These are phyloP conservation scores for Salix udensis DNA, from an alignment of 345 rosid species.

Conservation along the genomic window DNA sequence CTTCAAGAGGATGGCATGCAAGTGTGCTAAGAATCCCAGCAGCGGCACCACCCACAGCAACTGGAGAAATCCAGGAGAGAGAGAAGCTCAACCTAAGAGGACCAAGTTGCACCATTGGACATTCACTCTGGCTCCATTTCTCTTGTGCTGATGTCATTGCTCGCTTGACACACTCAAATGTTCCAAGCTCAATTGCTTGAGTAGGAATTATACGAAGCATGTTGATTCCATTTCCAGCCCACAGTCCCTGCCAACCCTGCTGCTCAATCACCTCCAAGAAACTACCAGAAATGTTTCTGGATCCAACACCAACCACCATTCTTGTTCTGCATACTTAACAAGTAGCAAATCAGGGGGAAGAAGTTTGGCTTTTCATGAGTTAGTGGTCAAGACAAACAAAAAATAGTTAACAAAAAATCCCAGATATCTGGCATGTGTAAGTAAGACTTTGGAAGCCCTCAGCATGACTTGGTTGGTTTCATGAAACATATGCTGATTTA, in stretches of 20 bases:
- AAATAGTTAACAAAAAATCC: background rate
- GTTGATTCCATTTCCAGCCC: slow-evolving; percentile 97
- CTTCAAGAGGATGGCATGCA: slow-evolving; percentile 97
- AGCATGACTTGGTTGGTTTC: background rate
- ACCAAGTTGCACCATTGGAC: slow-evolving; percentile 63
- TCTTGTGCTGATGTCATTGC: slow-evolving; percentile 65
- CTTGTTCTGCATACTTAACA: slow-evolving; percentile 61
- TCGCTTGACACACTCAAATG: slow-evolving; percentile 91
- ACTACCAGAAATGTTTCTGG: slow-evolving; percentile 82
- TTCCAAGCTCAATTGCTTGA: slow-evolving; percentile 92
- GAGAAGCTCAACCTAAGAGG: slow-evolving; percentile 51
- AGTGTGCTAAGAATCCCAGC: slow-evolving; percentile 91
- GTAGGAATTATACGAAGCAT: slow-evolving; percentile 93
- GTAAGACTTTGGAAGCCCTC: background rate
- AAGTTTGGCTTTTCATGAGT: background rate
- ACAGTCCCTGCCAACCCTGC: slow-evolving; percentile 96
- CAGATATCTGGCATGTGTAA: background rate
- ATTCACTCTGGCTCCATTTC: slow-evolving; percentile 51
- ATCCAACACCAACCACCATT: slow-evolving; percentile 98
- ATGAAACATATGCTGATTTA: background rate
- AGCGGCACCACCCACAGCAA: slow-evolving; percentile 95
- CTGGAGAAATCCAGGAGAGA: slow-evolving; percentile 84
- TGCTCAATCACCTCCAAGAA: slow-evolving; percentile 77
- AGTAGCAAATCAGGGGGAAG: background rate
- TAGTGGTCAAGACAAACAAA: background rate